A percentile compares a stretch with the other conserved stretches of the same genome.
phyloP scores from a whole-genome alignment of 2,329 filamentous ascomycete species.

The Botryosphaeria dothidea region DNA sequence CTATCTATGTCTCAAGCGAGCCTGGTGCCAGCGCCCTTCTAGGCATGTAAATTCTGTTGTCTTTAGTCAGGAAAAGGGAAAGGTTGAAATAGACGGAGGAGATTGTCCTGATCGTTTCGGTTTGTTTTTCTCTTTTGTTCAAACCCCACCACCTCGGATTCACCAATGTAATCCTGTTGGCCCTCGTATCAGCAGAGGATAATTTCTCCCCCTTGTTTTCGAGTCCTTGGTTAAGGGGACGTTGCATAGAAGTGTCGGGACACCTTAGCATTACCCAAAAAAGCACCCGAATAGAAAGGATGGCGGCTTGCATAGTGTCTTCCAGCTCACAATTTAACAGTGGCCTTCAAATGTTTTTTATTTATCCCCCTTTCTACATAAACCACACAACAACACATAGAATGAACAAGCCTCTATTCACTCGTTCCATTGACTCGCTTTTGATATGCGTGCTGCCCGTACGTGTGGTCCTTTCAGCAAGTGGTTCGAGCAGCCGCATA shows the following conservation, averaged over 20 bases:
- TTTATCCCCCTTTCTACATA: background rate
- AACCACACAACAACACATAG: background rate
- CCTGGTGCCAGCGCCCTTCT: conserved; percentile 77
- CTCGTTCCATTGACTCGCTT: background rate
- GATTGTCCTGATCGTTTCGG: background rate
- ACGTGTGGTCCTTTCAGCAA: too few relatives aligned
- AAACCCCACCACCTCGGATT: background rate
- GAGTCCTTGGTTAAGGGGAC: background rate
- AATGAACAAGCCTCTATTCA: conserved; percentile 5
- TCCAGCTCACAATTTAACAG: background rate
- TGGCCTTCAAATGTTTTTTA: background rate
- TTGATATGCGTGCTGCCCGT: background rate
- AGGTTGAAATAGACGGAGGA: conserved; percentile 1
- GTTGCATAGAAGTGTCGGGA: background rate
- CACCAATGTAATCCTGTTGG: background rate
- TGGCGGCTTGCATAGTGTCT: background rate
- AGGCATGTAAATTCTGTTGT: conserved; percentile 21
- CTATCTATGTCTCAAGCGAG: conserved; percentile 95
- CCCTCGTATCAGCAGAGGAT: background rate
- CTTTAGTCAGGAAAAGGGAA: background rate
- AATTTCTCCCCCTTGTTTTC: background rate
- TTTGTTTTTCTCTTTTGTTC: background rate
- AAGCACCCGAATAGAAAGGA: background rate
- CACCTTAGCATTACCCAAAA: background rate
- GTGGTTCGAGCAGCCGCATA: background rate